These are phyloP conservation scores for Diaporthe ilicicola DNA, from an alignment of 2,329 filamentous ascomycete species.

Conservation along the genomic window DNA sequence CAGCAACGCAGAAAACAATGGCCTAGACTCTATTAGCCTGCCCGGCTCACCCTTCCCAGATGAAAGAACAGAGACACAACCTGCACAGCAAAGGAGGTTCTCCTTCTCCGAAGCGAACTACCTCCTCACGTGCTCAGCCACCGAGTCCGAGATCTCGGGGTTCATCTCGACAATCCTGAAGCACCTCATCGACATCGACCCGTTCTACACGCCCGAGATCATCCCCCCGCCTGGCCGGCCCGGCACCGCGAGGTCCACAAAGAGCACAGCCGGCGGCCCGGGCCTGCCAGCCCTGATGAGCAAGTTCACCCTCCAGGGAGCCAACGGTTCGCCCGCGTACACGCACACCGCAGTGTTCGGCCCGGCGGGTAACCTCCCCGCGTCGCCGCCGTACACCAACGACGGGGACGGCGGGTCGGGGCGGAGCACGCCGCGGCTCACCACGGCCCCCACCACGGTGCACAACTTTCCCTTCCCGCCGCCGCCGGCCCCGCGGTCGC, in stretches of 20 bases:
- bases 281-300: constrained; percentile 11
- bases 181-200: constrained; percentile 53
- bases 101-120: constrained; percentile 63
- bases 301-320: constrained; percentile 17
- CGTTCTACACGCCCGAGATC: constrained; percentile 55
- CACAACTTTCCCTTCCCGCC: constrained; percentile 20
- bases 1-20: constrained; percentile 26
- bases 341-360: constrained; percentile 14
- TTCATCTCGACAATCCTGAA: constrained; percentile 64
- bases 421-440: constrained; percentile 16
- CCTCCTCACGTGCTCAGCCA: constrained; percentile 63
- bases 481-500: constrained; percentile 10
- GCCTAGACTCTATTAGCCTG: constrained; percentile 17
- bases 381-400: neutral
- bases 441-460: neutral
- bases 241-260: constrained; percentile 33
- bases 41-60: neutral
- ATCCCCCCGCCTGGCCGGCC: neutral
- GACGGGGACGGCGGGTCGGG: neutral
- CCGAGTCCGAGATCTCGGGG: constrained; percentile 59
- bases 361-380: constrained; percentile 2
- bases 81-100: constrained; percentile 40
- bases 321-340: constrained; percentile 22
- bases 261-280: neutral
- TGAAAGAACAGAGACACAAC: neutral